A percentile compares a stretch with the other conserved stretches of the same genome.
Conservation (phyloP, 495 filamentous ascomycete genomes). For the Penicillium pancosmium region DNA sequence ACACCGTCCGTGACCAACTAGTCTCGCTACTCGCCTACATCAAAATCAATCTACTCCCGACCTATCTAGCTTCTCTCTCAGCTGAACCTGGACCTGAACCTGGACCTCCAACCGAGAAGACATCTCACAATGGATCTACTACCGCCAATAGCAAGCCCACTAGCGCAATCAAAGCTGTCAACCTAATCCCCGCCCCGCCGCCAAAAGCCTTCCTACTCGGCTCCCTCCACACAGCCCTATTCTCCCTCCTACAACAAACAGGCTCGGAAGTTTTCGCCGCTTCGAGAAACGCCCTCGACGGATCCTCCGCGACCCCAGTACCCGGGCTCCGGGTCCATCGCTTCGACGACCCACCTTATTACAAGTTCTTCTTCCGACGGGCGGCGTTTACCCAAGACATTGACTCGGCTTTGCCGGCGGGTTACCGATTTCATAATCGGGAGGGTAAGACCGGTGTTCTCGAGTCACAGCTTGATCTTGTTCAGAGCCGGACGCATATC, state of each 20-base stretch:
- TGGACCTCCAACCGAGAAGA: background rate
- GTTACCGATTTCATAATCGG: slow-evolving; percentile 34
- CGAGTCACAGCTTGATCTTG: slow-evolving; percentile 36
- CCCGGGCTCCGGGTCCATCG: slow-evolving; percentile 36
- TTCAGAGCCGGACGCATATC: slow-evolving; percentile 43
- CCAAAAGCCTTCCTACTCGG: slow-evolving; percentile 41
- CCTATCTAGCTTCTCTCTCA: slow-evolving; percentile 30
- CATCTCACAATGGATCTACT: slow-evolving; percentile 1
- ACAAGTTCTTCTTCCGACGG: slow-evolving; percentile 36
- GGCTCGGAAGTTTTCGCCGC: slow-evolving; percentile 14
- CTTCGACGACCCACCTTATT: slow-evolving; percentile 37
- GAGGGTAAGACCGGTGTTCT: slow-evolving; percentile 28
- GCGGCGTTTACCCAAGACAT: slow-evolving; percentile 10
- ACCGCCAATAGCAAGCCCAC: background rate
- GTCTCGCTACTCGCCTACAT: slow-evolving; percentile 32
- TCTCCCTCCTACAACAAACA: slow-evolving; percentile 23
- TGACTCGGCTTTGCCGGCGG: slow-evolving; percentile 28
- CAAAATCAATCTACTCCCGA: slow-evolving; percentile 27
- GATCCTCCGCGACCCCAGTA: slow-evolving; percentile 9
- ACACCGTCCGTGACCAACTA: slow-evolving; percentile 31
- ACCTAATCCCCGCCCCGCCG: slow-evolving; percentile 29
- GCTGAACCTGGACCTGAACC: background rate
- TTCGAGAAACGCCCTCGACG: background rate
- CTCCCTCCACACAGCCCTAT: slow-evolving; percentile 36
- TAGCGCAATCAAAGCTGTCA: slow-evolving; percentile 10